phyloP scores from a whole-genome alignment of 192 early-diverging fungal species.

The Entomortierella beljakovae region DNA sequence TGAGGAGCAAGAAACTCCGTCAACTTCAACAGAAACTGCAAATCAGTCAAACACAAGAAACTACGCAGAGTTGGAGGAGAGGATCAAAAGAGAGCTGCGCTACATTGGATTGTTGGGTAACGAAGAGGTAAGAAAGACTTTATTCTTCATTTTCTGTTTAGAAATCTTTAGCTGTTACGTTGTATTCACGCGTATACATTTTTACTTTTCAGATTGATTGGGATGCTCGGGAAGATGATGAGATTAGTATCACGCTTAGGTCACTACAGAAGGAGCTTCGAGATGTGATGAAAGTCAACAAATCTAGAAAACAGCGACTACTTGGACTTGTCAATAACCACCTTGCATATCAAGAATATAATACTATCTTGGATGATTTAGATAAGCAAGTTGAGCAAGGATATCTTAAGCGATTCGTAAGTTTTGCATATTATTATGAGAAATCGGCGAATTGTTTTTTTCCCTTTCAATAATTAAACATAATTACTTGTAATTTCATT shows the following conservation, averaged over 20 bases:
- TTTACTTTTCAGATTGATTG: constrained; percentile 66
- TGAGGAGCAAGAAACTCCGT: constrained; percentile 19
- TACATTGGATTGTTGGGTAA: constrained; percentile 86
- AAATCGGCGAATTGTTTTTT: not conserved
- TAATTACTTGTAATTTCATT: constrained; percentile 7
- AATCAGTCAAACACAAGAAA: constrained; percentile 53
- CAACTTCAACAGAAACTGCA: not conserved
- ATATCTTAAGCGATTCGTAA: constrained; percentile 88
- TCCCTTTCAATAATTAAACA: not conserved
- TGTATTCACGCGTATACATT: not conserved
- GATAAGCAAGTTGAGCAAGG: constrained; percentile 91
- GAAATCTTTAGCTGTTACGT: not conserved
- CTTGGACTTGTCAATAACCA: constrained; percentile 75
- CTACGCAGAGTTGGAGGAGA: constrained; percentile 79
- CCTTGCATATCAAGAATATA: constrained; percentile 90
- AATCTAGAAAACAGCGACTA: constrained; percentile 71
- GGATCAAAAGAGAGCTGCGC: constrained; percentile 83
- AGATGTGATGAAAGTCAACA: constrained; percentile 76
- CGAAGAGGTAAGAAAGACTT: constrained; percentile 67
- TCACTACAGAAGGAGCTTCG: constrained; percentile 77
- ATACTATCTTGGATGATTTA: constrained; percentile 84
- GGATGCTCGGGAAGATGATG: constrained; percentile 79
- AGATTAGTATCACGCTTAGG: constrained; percentile 77
- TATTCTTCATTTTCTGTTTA: not conserved
- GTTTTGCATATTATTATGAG: constrained; percentile 13